Base-by-base conservation (phyloP, 2,329 filamentous ascomycete genomes). In the Cadophora luteo-olivacea region DNA sequence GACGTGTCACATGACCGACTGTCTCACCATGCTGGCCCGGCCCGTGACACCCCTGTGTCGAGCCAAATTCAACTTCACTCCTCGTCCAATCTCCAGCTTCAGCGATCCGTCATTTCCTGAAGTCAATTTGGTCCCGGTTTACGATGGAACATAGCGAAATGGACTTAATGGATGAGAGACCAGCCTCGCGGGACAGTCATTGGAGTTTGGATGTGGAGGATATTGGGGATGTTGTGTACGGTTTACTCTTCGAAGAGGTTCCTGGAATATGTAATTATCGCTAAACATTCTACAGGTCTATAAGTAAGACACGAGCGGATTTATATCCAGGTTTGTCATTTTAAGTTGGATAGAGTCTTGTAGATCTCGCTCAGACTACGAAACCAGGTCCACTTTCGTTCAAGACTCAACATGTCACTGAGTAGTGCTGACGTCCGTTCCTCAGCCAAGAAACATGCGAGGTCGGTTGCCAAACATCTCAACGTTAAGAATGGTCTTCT, bases 361-460 rank as follows among this genome's bases (percentile, higher is more conserved):
- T 16, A 2, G 7, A 33, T 19, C 29, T 9, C 11, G 7, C 4
- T 19, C 25, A n/a, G n/a, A 22, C n/a, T 7, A 11, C 7, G 45
- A 6, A 49, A 19, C 3, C 2, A 49, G 5, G 45, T 11, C 12
- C 45, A 22, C 5, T 22, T 2, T 49, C 45, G 7, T 49, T 49
- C n/a, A 49, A 1, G 11, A n/a, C 6, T 49, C n/a, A 22, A 8
- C 12, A 45, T n/a, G 45, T 1, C 45, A 49, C 19, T 49, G 2
- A 14, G 4, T 33, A 25, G 8, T 38, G 6, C 51, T 65, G 22
- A 65, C 36, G 32, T n/a, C 24, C 19, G 14, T 36, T 22, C 24
- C 2, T 54, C 36, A 85, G 84, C 84, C 51, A 85, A 84, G 73
- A 78, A 81, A 71, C 84, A 86, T 77, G 84, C 83, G 41, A 80